phyloP scores from a whole-genome alignment of 805 yeast genomes.

The Citeromyces nyonsensis region DNA sequence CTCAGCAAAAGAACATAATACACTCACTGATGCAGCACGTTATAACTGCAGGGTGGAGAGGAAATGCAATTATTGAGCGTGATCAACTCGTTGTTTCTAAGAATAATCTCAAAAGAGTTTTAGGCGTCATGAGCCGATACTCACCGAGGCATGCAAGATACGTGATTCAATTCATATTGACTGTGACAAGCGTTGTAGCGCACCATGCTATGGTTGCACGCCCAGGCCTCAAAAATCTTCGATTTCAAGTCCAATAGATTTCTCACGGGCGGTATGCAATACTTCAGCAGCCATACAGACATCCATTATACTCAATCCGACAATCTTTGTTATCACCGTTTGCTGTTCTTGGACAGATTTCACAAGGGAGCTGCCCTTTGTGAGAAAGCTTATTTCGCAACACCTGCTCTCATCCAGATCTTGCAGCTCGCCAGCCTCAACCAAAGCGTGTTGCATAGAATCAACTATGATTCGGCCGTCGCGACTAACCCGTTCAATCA shows the following conservation, averaged over 20 bases:
- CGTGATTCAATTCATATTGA: too few relatives aligned
- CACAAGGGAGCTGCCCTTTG: background rate
- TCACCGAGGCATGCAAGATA: too few relatives aligned
- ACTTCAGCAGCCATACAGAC: slow-evolving; percentile 31
- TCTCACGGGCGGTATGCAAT: slow-evolving; percentile 12
- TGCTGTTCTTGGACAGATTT: slow-evolving; percentile 8
- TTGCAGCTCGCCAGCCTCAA: slow-evolving; percentile 52
- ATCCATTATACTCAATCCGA: slow-evolving; percentile 55
- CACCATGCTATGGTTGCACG: too few relatives aligned
- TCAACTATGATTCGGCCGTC: slow-evolving; percentile 38
- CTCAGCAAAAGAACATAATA: too few relatives aligned
- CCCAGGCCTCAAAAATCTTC: slow-evolving; percentile 15
- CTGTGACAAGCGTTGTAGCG: too few relatives aligned
- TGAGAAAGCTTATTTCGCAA: slow-evolving; percentile 1
- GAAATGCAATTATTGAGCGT: too few relatives aligned
- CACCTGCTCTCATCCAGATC: slow-evolving; percentile 12
- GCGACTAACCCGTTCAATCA: slow-evolving; percentile 16
- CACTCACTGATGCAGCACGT: too few relatives aligned
- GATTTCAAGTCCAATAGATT: slow-evolving; percentile 14
- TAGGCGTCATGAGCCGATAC: too few relatives aligned
- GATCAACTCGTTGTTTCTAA: too few relatives aligned
- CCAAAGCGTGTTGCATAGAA: slow-evolving; percentile 35
- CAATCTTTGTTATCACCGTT: slow-evolving; percentile 34
- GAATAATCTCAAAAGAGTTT: too few relatives aligned
- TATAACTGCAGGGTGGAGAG: too few relatives aligned